phyloP scores from a whole-genome alignment of 169 alveolate species.

The Plasmodium relictum region DNA sequence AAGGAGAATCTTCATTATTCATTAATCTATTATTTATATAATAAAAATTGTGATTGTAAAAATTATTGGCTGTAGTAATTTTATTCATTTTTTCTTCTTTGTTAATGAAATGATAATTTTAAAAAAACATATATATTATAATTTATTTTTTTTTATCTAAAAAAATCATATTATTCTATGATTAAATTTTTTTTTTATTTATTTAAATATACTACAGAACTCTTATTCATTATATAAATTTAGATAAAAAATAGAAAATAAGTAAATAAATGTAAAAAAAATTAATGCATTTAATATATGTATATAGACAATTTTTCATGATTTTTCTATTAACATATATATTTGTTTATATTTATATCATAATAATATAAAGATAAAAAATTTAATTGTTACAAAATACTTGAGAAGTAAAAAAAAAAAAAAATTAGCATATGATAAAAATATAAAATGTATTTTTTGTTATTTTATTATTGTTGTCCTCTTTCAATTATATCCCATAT shows the following conservation, averaged over 20 bases:
- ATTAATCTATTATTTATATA: conserved; percentile 15
- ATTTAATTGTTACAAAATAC: neutral
- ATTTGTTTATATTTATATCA: neutral
- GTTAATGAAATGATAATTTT: neutral
- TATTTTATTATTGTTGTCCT: neutral
- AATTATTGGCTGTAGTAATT: conserved; percentile 32
- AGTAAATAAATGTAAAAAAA: neutral
- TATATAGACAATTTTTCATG: too few species aligned
- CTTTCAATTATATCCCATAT: neutral
- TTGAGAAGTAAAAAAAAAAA: neutral
- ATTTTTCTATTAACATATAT: neutral
- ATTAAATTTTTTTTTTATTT: neutral
- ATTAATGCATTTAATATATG: neutral
- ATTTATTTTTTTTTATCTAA: neutral
- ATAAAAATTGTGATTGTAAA: conserved; percentile 29
- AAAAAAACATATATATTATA: neutral
- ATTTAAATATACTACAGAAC: neutral
- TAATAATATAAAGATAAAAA: neutral
- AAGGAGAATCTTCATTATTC: conserved; percentile 19
- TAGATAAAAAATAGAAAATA: neutral
- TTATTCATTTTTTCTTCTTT: conserved; percentile 43
- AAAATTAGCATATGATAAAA: neutral
- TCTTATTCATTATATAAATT: neutral
- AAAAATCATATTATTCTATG: neutral
- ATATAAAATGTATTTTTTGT: neutral